Conservation (phyloP, 2,329 filamentous ascomycete genomes). For the Fusarium nanum region DNA sequence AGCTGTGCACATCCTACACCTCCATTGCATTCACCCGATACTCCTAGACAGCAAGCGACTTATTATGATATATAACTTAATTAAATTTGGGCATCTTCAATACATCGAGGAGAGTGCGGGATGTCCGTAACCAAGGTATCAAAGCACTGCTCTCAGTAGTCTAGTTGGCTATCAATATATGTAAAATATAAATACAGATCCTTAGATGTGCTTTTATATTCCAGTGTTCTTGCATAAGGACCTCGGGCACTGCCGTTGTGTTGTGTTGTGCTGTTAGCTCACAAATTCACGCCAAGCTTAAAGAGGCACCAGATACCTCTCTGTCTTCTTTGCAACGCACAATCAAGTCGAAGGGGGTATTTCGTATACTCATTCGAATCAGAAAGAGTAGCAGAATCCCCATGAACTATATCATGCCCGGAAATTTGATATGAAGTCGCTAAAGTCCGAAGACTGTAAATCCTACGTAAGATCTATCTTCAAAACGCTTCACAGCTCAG, state of each 20-base stretch:
- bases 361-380: background rate
- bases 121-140: background rate
- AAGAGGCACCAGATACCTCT: background rate
- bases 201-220: too few relatives aligned
- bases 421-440: background rate
- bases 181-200: too few relatives aligned
- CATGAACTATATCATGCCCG: background rate
- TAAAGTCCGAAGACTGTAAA: background rate
- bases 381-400: background rate
- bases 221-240: background rate
- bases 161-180: too few relatives aligned
- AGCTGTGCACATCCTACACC: background rate
- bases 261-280: background rate
- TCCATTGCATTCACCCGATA: background rate
- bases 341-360: too few relatives aligned
- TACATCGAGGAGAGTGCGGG: too few relatives aligned
- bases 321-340: background rate
- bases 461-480: accelerated
- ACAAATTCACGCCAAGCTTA: background rate
- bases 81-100: accelerated
- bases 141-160: background rate
- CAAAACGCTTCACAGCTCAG: background rate
- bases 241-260: background rate
- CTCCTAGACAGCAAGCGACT: too few relatives aligned
- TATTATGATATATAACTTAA: background rate